A percentile compares a stretch with the other conserved stretches of the same genome.
Evolutionary conservation across 2,329 filamentous ascomycete species (phyloP).

Genomic region (Talaromyces rugulosus): DNA sequence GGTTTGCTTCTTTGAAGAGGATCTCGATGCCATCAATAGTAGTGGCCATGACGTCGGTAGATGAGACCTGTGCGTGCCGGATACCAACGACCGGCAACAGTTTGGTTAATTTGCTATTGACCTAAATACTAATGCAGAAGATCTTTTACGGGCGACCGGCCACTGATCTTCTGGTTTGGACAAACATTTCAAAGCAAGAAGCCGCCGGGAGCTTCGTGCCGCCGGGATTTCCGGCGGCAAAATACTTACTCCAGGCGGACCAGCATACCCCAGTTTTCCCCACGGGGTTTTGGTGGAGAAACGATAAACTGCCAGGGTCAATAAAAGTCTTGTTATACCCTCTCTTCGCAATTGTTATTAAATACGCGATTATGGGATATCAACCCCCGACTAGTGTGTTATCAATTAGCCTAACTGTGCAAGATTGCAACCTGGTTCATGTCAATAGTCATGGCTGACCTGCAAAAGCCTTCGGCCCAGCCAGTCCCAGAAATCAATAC

Average conservation of each 20-base stretch:
- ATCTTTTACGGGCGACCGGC: no score
- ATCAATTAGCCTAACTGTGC: no score
- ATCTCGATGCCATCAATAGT: neutral
- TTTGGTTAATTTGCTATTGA: neutral
- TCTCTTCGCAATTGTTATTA: no score
- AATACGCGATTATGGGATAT: no score
- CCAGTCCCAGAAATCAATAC: neutral
- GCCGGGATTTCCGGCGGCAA: neutral
- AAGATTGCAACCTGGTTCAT: neutral
- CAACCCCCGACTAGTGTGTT: no score
- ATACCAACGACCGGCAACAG: neutral
- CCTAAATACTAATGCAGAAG: no score
- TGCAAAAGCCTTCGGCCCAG: neutral
- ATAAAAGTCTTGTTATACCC: neutral
- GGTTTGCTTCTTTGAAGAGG: neutral
- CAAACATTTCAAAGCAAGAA: neutral
- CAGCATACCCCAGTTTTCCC: neutral
- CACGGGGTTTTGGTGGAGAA: neutral
- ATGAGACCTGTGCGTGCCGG: neutral
- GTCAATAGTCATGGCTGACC: neutral
- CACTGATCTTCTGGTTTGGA: no score
- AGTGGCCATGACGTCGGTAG: neutral
- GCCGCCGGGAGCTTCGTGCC: neutral
- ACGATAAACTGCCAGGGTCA: neutral
- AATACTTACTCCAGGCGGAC: neutral